These are phyloP conservation scores for Daldinia concentrica DNA, from an alignment of 495 filamentous ascomycete species.

Conservation along the genomic window DNA sequence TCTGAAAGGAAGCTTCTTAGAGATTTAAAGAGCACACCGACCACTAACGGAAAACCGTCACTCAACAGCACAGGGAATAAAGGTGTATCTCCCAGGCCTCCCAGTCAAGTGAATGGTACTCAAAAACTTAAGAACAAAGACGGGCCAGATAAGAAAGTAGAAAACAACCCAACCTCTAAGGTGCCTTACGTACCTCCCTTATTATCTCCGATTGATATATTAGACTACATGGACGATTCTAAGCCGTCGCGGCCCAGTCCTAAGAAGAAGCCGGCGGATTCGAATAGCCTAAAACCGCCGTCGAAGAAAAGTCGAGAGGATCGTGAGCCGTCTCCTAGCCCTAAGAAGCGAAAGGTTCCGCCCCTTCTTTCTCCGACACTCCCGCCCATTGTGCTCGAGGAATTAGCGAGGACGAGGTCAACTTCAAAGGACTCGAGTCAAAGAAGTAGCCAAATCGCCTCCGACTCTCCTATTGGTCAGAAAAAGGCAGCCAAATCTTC, in stretches of 20 bases:
- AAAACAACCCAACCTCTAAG: constrained; percentile 40
- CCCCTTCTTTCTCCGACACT: constrained; percentile 59
- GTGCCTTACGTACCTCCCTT: constrained; percentile 48
- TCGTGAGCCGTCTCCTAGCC: constrained; percentile 45
- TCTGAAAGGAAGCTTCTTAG: constrained; percentile 41
- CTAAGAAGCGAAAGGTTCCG: constrained; percentile 55
- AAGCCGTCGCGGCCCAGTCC: constrained; percentile 40
- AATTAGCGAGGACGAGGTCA: constrained; percentile 49
- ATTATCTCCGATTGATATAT: constrained; percentile 55
- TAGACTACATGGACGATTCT: constrained; percentile 44
- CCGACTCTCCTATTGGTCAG: constrained; percentile 50
- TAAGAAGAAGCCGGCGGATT: constrained; percentile 44
- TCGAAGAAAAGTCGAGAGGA: constrained; percentile 47
- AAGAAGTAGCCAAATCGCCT: constrained; percentile 38
- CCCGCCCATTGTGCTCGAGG: constrained; percentile 55
- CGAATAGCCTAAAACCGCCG: constrained; percentile 35
- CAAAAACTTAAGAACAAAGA: constrained; percentile 47
- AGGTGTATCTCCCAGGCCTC: constrained; percentile 49
- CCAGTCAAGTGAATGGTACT: constrained; percentile 52
- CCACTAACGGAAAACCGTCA: constrained; percentile 49
- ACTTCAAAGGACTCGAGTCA: constrained; percentile 48
- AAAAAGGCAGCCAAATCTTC: constrained; percentile 49
- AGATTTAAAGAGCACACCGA: constrained; percentile 41
- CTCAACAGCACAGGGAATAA: constrained; percentile 45
- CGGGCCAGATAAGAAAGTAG: constrained; percentile 50